Evolutionary conservation across 768 basidiomycete genomes (phyloP).

Genomic region (Psilocybe cubensis): DNA sequence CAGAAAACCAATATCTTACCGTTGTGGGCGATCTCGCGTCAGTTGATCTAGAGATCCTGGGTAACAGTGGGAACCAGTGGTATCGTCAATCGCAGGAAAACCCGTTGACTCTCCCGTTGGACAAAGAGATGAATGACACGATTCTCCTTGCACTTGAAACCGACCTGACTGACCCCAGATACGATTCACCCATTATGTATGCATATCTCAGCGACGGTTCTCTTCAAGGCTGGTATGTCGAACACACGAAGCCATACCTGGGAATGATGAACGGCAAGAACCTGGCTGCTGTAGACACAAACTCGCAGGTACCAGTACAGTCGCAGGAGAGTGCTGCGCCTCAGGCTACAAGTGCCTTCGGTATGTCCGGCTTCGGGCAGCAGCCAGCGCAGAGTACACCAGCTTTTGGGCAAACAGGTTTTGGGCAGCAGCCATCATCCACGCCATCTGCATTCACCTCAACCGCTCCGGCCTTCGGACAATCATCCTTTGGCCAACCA

Average conservation of each 20-base stretch:
- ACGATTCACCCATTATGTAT: conserved; percentile 62
- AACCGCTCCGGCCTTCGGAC: conserved; percentile 33
- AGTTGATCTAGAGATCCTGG: conserved; percentile 51
- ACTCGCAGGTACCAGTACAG: conserved; percentile 6
- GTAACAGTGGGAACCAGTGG: conserved; percentile 44
- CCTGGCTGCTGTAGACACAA: conserved; percentile 12
- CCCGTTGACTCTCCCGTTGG: conserved; percentile 66
- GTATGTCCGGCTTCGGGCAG: conserved; percentile 28
- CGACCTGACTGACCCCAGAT: conserved; percentile 60
- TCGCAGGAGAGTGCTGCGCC: conserved; percentile 19
- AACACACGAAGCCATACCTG: conserved; percentile 61
- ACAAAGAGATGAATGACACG: conserved; percentile 72
- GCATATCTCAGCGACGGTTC: conserved; percentile 83
- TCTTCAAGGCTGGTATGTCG: conserved; percentile 71
- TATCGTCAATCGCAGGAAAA: conserved; percentile 54
- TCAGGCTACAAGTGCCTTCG: conserved; percentile 23
- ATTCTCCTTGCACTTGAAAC: conserved; percentile 63
- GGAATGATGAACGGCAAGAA: conserved; percentile 48
- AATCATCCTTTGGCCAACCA: conserved; percentile 32
- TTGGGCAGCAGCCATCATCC: conserved; percentile 18
- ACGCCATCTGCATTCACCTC: conserved; percentile 31
- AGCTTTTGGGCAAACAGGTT: conserved; percentile 26
- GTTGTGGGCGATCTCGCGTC: conserved; percentile 51
- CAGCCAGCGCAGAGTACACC: conserved; percentile 16
- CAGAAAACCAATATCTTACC: conserved; percentile 43